Percentiles rank a stretch among this genome's conserved stretches.
Evolutionary conservation across 352 stramenopile genomes (phyloP).

Genomic region (Phytophthora citrophthora): DNA sequence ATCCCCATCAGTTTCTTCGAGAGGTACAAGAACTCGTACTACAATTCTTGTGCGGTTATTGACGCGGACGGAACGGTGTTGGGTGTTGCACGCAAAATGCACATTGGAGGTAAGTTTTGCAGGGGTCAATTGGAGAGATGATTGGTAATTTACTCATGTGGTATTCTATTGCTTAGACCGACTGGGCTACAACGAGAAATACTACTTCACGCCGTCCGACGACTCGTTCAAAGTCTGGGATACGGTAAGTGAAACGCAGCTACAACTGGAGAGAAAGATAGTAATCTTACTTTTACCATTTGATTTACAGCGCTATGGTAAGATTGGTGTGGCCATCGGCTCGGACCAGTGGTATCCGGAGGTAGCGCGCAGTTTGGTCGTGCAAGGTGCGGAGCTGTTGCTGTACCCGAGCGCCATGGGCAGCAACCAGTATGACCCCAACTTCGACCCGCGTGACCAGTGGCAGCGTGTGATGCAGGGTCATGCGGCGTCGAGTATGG

Average conservation of each 20-base stretch:
- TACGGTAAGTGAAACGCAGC: slow-evolving; percentile 53
- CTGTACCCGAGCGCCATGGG: slow-evolving; percentile 85
- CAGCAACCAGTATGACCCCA: slow-evolving; percentile 89
- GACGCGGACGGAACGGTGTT: slow-evolving; percentile 89
- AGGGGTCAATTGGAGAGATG: not conserved
- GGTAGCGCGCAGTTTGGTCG: slow-evolving; percentile 83
- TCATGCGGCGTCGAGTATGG: slow-evolving; percentile 89
- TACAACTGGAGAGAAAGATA: no score
- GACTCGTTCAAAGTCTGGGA: slow-evolving; percentile 91
- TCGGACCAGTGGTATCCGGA: slow-evolving; percentile 95
- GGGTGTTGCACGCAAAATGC: slow-evolving; percentile 89
- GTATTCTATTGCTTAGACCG: slow-evolving; percentile 52
- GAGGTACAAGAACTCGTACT: slow-evolving; percentile 90
- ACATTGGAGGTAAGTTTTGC: slow-evolving; percentile 80
- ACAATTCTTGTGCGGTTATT: slow-evolving; percentile 93
- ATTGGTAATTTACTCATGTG: not conserved
- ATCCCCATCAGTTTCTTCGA: slow-evolving; percentile 95
- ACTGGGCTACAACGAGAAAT: slow-evolving; percentile 92
- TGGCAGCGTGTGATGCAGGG: slow-evolving; percentile 94
- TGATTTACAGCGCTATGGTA: slow-evolving; percentile 74
- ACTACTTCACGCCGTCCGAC: slow-evolving; percentile 93
- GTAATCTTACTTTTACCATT: not conserved
- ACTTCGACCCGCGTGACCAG: slow-evolving; percentile 87
- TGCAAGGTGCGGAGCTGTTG: slow-evolving; percentile 90
- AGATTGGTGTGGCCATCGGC: slow-evolving; percentile 90